A percentile compares a stretch with the other conserved stretches of the same genome.
Conservation (phyloP, 495 filamentous ascomycete species). For the Hypoxylon subgilvum region DNA sequence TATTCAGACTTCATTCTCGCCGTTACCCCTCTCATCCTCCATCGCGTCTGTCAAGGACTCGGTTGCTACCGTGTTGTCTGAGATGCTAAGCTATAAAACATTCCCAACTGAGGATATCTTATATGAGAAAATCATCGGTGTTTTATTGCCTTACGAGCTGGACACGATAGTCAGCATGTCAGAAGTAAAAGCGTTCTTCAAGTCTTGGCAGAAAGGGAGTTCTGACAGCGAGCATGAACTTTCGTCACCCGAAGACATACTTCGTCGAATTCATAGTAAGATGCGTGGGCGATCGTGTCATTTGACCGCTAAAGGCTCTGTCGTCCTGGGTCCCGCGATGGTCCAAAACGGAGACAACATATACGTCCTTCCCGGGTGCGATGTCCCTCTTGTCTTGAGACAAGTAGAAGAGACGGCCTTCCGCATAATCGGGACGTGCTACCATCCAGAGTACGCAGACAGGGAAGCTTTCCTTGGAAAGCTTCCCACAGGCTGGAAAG, state of each 20-base stretch:
- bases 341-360: not conserved
- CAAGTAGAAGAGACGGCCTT: not conserved
- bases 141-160: not conserved
- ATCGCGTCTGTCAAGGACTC: not conserved
- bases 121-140: not conserved
- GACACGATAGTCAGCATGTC: not conserved
- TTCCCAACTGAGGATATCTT: not conserved
- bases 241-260: not conserved
- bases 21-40: not conserved
- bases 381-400: not conserved
- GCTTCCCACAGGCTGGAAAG: not conserved
- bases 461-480: not conserved
- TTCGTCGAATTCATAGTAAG: not conserved
- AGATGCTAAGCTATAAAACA: not conserved
- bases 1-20: not conserved
- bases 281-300: not conserved
- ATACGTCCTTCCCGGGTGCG: not conserved
- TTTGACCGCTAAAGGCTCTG: not conserved
- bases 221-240: not conserved
- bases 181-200: not conserved
- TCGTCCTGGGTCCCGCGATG: not conserved
- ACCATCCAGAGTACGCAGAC: not conserved
- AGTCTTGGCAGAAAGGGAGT: not conserved
- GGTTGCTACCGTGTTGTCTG: not conserved
- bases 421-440: not conserved